phyloP scores from a whole-genome alignment of 2,329 filamentous ascomycete species.

The Trichoderma polysporum region DNA sequence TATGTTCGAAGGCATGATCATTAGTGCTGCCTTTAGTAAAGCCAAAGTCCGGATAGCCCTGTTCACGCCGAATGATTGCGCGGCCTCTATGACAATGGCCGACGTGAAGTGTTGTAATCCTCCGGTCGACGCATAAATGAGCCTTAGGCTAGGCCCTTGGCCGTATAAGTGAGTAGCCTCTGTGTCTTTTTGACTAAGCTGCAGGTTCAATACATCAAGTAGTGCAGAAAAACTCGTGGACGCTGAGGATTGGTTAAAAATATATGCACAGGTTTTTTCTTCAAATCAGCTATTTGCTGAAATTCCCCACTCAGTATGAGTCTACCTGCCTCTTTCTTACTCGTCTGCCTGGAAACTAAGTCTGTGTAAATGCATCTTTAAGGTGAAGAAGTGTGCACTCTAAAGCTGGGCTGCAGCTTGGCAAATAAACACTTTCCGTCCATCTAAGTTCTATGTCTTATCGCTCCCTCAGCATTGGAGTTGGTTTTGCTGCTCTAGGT shows the following conservation, averaged over 20 bases:
- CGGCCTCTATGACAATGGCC: neutral
- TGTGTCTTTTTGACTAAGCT: neutral
- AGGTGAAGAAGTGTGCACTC: accelerated
- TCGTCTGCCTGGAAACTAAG: neutral
- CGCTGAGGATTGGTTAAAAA: neutral
- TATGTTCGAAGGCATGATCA: neutral
- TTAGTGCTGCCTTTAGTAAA: neutral
- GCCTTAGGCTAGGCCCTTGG: neutral
- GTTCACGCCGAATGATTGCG: neutral
- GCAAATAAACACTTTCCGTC: neutral
- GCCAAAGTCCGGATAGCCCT: neutral
- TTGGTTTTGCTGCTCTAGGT: neutral
- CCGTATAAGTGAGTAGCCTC: neutral
- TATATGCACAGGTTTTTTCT: too few species aligned
- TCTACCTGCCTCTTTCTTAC: too few species aligned
- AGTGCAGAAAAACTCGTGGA: neutral
- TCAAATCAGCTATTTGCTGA: too few species aligned
- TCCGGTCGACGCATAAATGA: too few species aligned
- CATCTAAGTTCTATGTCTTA: neutral
- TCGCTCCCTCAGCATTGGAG: too few species aligned
- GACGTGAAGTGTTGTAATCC: neutral
- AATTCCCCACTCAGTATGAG: neutral
- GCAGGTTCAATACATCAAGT: neutral
- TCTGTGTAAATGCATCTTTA: neutral
- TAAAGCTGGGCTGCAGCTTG: neutral